phyloP scores from a whole-genome alignment of 768 basidiomycete species.

The Lactarius indigo region DNA sequence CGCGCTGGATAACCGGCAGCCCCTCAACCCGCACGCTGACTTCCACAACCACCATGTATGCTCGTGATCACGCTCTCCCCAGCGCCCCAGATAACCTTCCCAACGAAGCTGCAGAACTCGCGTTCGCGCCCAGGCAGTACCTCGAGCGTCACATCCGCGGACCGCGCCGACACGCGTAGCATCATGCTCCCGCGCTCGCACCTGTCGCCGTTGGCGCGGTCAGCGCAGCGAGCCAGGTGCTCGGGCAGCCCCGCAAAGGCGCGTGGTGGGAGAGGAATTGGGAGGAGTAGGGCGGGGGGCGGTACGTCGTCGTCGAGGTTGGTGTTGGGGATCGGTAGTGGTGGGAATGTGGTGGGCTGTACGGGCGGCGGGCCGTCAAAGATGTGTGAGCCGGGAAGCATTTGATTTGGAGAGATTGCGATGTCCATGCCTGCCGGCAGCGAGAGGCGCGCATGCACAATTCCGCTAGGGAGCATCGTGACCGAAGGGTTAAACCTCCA shows the following conservation, averaged over 20 bases:
- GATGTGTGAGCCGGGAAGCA: constrained; percentile 73
- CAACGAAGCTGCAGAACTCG: constrained; percentile 71
- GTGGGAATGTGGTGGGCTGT: not conserved
- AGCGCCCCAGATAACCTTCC: constrained; percentile 50
- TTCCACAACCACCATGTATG: constrained; percentile 19
- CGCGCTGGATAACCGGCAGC: not conserved
- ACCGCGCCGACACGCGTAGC: constrained; percentile 58
- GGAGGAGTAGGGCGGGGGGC: constrained; percentile 47
- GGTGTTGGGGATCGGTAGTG: not conserved
- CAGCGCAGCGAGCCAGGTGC: constrained; percentile 56
- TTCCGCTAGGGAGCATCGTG: constrained; percentile 57
- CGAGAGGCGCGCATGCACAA: constrained; percentile 59
- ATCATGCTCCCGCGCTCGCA: constrained; percentile 50
- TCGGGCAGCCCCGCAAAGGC: constrained; percentile 77
- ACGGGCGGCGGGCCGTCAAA: constrained; percentile 52
- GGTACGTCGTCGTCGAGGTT: constrained; percentile 27
- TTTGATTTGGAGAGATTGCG: constrained; percentile 54
- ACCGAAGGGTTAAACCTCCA: constrained; percentile 60
- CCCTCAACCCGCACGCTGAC: constrained; percentile 20
- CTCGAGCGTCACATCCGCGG: constrained; percentile 70
- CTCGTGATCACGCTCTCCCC: constrained; percentile 18
- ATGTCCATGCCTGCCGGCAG: constrained; percentile 69
- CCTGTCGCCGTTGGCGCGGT: constrained; percentile 38
- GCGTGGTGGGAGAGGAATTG: constrained; percentile 62
- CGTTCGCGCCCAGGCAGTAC: constrained; percentile 75